Percentiles rank a stretch among this genome's conserved stretches.
Evolutionary conservation across 352 stramenopile species (phyloP).

Genomic region (Phytophthora capsici): DNA sequence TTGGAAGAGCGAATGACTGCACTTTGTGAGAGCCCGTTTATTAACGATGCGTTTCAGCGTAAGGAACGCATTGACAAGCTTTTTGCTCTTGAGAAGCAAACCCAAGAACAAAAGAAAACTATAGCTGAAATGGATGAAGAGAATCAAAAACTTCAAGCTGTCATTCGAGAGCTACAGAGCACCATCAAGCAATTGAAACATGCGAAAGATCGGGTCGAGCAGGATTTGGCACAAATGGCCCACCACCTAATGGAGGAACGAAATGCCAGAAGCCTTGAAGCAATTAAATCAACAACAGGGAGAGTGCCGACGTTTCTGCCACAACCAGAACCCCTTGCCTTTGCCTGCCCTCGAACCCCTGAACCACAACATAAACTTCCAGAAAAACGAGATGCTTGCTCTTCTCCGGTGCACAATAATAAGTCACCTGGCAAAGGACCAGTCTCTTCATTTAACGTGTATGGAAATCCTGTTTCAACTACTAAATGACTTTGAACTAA

Average conservation of each 20-base stretch:
- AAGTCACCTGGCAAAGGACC: conserved; percentile 4
- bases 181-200: conserved; percentile 85
- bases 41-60: conserved; percentile 90
- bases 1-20: conserved; percentile 91
- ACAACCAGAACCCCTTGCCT: conserved; percentile 22
- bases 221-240: conserved; percentile 64
- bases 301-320: conserved; percentile 9
- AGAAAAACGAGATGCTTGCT: conserved; percentile 68
- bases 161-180: conserved; percentile 85
- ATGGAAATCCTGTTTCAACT: conserved; percentile 4
- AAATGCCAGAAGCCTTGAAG: conserved; percentile 43
- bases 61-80: conserved; percentile 90
- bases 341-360: conserved; percentile 18
- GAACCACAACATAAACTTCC: conserved; percentile 17
- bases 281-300: conserved; percentile 30
- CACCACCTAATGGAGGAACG: conserved; percentile 78
- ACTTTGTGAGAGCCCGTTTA: conserved; percentile 94
- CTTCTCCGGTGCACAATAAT: conserved; percentile 57
- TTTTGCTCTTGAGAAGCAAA: conserved; percentile 85
- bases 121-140: conserved; percentile 78
- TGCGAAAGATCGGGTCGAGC: conserved; percentile 70
- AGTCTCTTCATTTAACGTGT: conserved; percentile 21
- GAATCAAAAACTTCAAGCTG: conserved; percentile 80
- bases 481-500: conserved; percentile 1
- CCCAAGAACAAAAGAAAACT: conserved; percentile 73